Percentiles rank a stretch among this genome's conserved stretches.
Conservation (phyloP, 352 stramenopile species). For the Pelagophyceae sp. region DNA sequence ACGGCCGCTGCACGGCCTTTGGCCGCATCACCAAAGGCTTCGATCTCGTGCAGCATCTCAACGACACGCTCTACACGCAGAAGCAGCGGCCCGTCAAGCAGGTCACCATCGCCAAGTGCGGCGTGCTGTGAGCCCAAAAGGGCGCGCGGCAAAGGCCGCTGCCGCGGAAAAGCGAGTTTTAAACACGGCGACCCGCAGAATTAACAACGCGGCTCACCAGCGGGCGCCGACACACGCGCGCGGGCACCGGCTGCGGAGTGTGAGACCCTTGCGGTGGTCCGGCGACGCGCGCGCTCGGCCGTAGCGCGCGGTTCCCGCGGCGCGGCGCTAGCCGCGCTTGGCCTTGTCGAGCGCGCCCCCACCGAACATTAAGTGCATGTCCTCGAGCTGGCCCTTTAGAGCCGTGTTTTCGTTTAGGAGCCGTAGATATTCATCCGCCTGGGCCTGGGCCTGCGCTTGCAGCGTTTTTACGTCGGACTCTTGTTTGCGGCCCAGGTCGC, state of each 20-base stretch:
- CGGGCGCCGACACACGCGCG: neutral
- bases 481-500: neutral
- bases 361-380: neutral
- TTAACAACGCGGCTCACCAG: neutral
- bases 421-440: neutral
- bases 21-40: conserved; percentile 59
- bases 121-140: neutral
- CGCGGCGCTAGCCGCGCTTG: neutral
- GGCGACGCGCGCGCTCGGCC: neutral
- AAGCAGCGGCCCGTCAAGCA: neutral
- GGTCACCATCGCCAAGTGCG: neutral
- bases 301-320: neutral
- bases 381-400: conserved; percentile 2
- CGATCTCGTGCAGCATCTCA: conserved; percentile 69
- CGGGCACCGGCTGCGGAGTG: neutral
- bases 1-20: conserved; percentile 16
- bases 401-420: neutral
- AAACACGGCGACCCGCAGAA: neutral
- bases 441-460: neutral
- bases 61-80: conserved; percentile 32
- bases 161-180: too few species aligned
- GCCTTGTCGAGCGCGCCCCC: neutral
- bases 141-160: too few species aligned
- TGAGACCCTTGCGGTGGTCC: neutral
- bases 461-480: neutral